Conservation (phyloP, 176 grass and related monocot species). For the Dactylis glomerata region DNA sequence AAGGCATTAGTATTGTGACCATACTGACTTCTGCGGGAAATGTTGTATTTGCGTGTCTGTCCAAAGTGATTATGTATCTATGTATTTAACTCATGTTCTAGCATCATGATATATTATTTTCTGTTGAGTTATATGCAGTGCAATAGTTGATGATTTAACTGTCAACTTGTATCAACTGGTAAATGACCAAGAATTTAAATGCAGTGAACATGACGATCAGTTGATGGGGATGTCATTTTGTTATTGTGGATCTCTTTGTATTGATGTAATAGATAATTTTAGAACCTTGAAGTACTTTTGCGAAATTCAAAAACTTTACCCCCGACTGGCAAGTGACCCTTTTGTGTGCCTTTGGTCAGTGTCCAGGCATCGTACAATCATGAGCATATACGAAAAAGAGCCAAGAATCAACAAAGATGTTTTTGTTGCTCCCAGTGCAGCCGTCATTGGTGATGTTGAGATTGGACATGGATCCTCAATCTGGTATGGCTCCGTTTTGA, state of each 20-base stretch:
- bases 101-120: not conserved
- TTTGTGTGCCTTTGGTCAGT: conserved; percentile 43
- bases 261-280: not conserved
- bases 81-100: not conserved
- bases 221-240: not conserved
- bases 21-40: not conserved
- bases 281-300: not conserved
- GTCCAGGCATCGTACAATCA: conserved; percentile 85
- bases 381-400: conserved; percentile 81
- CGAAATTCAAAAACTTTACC: not conserved
- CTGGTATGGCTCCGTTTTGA: conserved; percentile 94
- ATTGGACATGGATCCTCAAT: conserved; percentile 85
- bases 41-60: not conserved
- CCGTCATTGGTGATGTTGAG: conserved; percentile 90
- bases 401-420: conserved; percentile 79
- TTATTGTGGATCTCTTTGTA: not conserved
- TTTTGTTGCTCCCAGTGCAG: conserved; percentile 88
- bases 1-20: too few relatives aligned
- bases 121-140: not conserved
- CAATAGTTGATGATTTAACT: not conserved
- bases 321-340: not conserved
- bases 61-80: not conserved
- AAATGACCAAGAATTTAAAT: not conserved
- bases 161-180: not conserved
- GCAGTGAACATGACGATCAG: not conserved